Conservation (phyloP, 495 filamentous ascomycete species). For the Rhizodiscina lignyota region DNA sequence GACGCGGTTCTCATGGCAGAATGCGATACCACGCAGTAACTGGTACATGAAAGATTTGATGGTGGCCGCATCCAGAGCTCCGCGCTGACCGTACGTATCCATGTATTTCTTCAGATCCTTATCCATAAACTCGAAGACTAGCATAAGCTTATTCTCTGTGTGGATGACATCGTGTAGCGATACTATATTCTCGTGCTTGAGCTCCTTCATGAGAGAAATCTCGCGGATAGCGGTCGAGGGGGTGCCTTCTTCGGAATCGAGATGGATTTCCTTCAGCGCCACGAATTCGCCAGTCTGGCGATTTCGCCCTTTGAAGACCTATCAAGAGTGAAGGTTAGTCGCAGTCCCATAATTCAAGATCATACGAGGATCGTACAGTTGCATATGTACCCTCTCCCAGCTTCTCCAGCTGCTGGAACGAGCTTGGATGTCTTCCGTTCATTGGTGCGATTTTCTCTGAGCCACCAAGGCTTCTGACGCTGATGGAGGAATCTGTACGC, state of each 20-base stretch:
- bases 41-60: constrained; percentile 99
- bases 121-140: constrained; percentile 78
- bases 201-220: constrained; percentile 91
- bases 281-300: constrained; percentile 35
- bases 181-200: constrained; percentile 91
- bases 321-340: constrained; percentile 1
- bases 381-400: constrained; percentile 98
- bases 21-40: constrained; percentile 81
- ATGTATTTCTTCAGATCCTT: constrained; percentile 94
- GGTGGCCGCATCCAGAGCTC: constrained; percentile 62
- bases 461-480: constrained; percentile 18
- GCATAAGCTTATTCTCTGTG: constrained; percentile 91
- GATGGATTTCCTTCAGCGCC: constrained; percentile 93
- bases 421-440: constrained; percentile 66
- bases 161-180: constrained; percentile 88
- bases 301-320: constrained; percentile 30
- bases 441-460: constrained; percentile 13
- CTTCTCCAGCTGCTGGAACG: constrained; percentile 97
- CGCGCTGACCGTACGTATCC: constrained; percentile 71
- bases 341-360: no score
- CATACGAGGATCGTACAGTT: constrained; percentile 45
- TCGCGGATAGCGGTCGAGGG: constrained; percentile 94
- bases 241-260: constrained; percentile 93
- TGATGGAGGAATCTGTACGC: constrained; percentile 24
- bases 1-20: constrained; percentile 91